Evolutionary conservation across 495 filamentous ascomycete species (phyloP).

Genomic region (Jackrogersella minutella): DNA sequence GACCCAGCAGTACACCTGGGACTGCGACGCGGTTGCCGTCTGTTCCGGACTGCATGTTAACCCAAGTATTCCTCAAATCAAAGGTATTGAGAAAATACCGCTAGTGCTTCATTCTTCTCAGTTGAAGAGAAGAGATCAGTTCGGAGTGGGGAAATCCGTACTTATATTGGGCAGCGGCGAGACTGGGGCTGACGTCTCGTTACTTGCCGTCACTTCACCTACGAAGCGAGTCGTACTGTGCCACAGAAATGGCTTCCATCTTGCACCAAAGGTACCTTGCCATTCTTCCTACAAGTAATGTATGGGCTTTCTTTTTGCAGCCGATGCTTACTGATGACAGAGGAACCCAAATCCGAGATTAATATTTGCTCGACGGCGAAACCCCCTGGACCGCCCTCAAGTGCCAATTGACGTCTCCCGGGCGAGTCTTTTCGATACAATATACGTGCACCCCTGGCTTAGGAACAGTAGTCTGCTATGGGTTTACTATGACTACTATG

Average conservation of each 20-base stretch:
- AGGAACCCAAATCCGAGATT: constrained; percentile 37
- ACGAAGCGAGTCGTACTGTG: constrained; percentile 51
- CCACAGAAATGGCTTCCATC: constrained; percentile 51
- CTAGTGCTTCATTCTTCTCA: constrained; percentile 49
- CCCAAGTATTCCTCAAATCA: constrained; percentile 48
- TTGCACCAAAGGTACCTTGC: constrained; percentile 44
- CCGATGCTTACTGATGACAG: constrained; percentile 25
- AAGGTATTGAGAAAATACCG: constrained; percentile 47
- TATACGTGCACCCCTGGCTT: constrained; percentile 56
- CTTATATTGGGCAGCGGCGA: constrained; percentile 51
- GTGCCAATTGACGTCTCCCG: constrained; percentile 54
- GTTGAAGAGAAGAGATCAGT: constrained; percentile 48
- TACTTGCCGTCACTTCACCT: constrained; percentile 49
- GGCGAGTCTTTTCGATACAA: constrained; percentile 57
- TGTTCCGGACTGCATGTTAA: constrained; percentile 51
- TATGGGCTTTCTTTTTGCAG: too few relatives aligned
- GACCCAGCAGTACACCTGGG: constrained; percentile 33
- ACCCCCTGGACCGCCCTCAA: constrained; percentile 41
- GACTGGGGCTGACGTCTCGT: constrained; percentile 50
- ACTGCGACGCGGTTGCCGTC: constrained; percentile 49
- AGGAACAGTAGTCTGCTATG: constrained; percentile 34
- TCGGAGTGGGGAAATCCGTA: constrained; percentile 45
- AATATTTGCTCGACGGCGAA: constrained; percentile 19
- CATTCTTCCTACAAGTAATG: too few relatives aligned
- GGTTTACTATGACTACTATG: constrained; percentile 38